A percentile compares a stretch with the other conserved stretches of the same genome.
These are phyloP conservation scores for Umbelopsis vinacea DNA, from an alignment of 192 early-diverging fungal genomes.

Conservation along the genomic window DNA sequence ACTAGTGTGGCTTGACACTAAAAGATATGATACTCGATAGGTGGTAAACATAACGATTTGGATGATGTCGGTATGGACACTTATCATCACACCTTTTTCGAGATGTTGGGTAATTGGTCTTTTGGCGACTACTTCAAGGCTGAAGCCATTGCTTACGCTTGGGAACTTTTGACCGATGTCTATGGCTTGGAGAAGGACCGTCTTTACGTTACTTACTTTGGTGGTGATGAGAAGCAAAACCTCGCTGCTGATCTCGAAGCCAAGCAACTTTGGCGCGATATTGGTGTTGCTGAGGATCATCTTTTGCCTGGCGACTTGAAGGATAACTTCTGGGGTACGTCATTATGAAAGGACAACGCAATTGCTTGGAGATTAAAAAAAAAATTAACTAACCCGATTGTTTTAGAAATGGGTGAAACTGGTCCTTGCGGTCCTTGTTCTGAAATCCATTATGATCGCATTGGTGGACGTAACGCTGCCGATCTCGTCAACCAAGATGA, in stretches of 20 bases:
- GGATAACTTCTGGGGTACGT: conserved; percentile 97
- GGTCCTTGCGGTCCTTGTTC: conserved; percentile 98
- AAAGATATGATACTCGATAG: conserved; percentile 39
- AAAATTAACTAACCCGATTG: not conserved
- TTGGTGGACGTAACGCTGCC: conserved; percentile 89
- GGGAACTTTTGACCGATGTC: conserved; percentile 91
- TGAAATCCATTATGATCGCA: conserved; percentile 98
- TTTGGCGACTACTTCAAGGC: conserved; percentile 99
- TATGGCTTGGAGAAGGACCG: conserved; percentile 82
- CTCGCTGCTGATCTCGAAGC: conserved; percentile 88
- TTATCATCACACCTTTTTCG: conserved; percentile 99
- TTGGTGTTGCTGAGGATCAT: conserved; percentile 82
- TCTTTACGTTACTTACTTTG: conserved; percentile 97
- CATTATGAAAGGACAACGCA: not conserved
- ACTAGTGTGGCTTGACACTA: not conserved
- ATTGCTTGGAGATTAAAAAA: not conserved
- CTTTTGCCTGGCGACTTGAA: conserved; percentile 88
- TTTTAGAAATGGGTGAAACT: conserved; percentile 92
- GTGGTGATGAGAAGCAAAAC: conserved; percentile 81
- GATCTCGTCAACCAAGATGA: conserved; percentile 95
- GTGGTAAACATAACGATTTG: conserved; percentile 99
- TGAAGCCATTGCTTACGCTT: conserved; percentile 89
- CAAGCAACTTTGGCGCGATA: conserved; percentile 88
- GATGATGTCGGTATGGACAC: conserved; percentile 98
- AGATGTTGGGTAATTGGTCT: conserved; percentile 99